A percentile compares a stretch with the other conserved stretches of the same genome.
phyloP scores from a whole-genome alignment of 192 early-diverging fungal genomes.

The Borealophlyctis nickersoniae region DNA sequence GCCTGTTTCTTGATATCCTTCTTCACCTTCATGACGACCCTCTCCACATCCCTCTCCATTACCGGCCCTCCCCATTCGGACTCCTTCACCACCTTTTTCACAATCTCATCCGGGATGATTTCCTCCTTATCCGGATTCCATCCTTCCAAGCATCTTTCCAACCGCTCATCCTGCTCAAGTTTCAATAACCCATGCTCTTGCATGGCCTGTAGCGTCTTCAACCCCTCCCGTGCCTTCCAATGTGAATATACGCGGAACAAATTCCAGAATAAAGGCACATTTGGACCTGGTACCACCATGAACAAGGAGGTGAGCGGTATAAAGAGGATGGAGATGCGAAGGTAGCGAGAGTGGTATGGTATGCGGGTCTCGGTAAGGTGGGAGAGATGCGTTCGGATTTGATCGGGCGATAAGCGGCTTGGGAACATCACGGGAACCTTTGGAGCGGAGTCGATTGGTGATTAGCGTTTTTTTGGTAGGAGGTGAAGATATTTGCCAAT shows the following conservation, averaged over 20 bases:
- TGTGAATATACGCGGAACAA: slow-evolving; percentile 31
- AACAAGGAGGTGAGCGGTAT: slow-evolving; percentile 26
- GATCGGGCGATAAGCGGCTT: background rate
- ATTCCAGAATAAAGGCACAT: slow-evolving; percentile 32
- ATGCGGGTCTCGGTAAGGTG: slow-evolving; percentile 1
- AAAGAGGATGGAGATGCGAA: slow-evolving; percentile 5
- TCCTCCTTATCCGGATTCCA: slow-evolving; percentile 11
- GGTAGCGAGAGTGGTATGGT: slow-evolving; percentile 16
- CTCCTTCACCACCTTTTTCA: background rate
- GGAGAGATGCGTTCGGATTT: slow-evolving; percentile 7
- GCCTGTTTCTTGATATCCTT: slow-evolving; percentile 1
- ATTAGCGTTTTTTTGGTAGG: no score
- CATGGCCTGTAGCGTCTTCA: slow-evolving; percentile 11
- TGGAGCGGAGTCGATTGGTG: background rate
- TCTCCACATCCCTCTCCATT: slow-evolving; percentile 2
- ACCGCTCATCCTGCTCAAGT: background rate
- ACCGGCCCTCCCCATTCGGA: background rate
- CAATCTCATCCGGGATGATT: slow-evolving; percentile 10
- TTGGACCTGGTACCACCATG: slow-evolving; percentile 32
- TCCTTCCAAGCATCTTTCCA: slow-evolving; percentile 2
- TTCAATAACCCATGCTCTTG: background rate
- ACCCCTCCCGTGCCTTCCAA: slow-evolving; percentile 28
- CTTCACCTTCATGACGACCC: slow-evolving; percentile 7
- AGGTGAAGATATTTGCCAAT: background rate
- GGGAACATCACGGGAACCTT: slow-evolving; percentile 20